phyloP scores from a whole-genome alignment of 2,329 filamentous ascomycete species.

The Claviceps maximensis region DNA sequence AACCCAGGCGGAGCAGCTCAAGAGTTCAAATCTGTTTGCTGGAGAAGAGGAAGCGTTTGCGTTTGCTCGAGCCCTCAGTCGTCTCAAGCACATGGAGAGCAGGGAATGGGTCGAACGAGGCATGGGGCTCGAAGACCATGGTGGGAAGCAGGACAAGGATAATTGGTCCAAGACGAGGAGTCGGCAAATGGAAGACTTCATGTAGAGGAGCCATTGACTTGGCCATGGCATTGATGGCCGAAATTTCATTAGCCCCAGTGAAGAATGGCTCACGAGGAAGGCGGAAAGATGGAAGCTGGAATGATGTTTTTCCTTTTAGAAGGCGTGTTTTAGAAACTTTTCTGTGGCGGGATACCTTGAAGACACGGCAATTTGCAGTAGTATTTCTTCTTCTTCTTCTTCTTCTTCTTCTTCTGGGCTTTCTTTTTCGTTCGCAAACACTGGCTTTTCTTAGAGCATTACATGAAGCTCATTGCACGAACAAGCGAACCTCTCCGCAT shows the following conservation, averaged over 20 bases:
- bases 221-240: neutral
- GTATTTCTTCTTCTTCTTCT: neutral
- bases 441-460: neutral
- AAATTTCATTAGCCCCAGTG: too few species aligned
- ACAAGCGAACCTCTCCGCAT: too few species aligned
- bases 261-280: too few species aligned
- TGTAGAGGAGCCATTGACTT: conserved; percentile 25
- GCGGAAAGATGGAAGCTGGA: too few species aligned
- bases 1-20: conserved; percentile 71
- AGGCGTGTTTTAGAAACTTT: neutral
- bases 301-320: neutral
- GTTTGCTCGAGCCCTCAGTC: conserved; percentile 75
- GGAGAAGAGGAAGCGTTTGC: conserved; percentile 96
- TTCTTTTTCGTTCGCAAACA: neutral
- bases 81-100: conserved; percentile 86
- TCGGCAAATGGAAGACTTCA: conserved; percentile 54
- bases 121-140: conserved; percentile 49
- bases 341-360: neutral
- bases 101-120: conserved; percentile 87
- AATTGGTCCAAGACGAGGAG: conserved; percentile 53
- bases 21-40: conserved; percentile 74
- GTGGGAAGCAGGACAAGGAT: conserved; percentile 52
- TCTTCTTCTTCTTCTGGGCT: neutral
- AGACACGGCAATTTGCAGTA: neutral
- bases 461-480: too few species aligned